Base-by-base conservation (phyloP, 768 basidiomycete species). In the Peribolospora baueri region DNA sequence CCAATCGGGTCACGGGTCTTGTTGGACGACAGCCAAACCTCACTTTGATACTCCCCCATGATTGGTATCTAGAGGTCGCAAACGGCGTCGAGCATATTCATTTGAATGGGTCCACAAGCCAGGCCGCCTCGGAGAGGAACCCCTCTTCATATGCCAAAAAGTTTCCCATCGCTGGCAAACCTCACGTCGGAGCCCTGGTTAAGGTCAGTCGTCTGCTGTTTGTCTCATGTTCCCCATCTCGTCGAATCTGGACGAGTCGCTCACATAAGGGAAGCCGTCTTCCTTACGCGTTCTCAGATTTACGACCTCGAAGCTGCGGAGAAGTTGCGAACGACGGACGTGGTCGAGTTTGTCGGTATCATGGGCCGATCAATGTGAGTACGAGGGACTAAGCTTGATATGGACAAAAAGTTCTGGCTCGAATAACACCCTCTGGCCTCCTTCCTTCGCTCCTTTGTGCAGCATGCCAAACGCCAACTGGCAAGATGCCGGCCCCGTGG, bases 301-400 rank as follows among this genome's bases (percentile, higher is more conserved):
- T 61, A 63, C 49, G 56, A 54, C 25, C 25, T 25, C 36, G 55
- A 60, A 3, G 37, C 49, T 4, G 60, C 46, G 0, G 62, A 60
- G 14, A 48, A 55, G 50, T 52, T 64, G 37, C 54, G 59, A 46
- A 52, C 57, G 1, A 54, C 61, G 2, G 59, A 61, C 13, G 56
- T 60, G 0, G 53, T 58, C 52, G 63, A 64, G 3, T 62, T 64
- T 42, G 42, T 62, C 50, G 63, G 63, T 2, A 50, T 64, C 1
- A n/a, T 64, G 25, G 60, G 61, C 47, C 25, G 25, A 25, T 25
- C 25, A 25, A 25, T 25, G 25, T 25, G 25, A 25, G 25, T 25
- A 25, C 25, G 25, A 25, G 25, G 25, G 25, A 25, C 25, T 25
- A 25, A 25, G 25, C 1, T 25, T 25, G 25, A 25, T 25, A 25